Conservation (phyloP, 2,329 filamentous ascomycete genomes). For the Cytospora piceicola region DNA sequence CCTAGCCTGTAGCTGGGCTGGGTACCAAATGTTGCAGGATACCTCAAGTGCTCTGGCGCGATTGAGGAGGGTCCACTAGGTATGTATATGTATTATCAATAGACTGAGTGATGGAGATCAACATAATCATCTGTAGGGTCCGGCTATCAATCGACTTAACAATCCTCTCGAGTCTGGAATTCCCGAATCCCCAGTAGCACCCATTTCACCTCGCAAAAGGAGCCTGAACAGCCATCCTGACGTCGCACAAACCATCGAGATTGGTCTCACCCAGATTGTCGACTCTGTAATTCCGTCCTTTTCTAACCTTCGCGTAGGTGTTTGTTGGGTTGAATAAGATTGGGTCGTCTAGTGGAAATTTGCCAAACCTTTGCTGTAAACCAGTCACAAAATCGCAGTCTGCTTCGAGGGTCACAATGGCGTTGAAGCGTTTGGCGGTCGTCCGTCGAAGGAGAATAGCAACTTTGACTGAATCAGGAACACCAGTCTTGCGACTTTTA, state of each 20-base stretch:
- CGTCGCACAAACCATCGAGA: background rate
- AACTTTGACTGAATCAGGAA: background rate
- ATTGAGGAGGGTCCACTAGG: too few species aligned
- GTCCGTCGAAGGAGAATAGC: constrained; percentile 6
- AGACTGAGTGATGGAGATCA: too few species aligned
- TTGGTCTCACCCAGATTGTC: background rate
- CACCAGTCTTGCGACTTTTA: constrained; percentile 1
- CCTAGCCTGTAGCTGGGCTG: too few species aligned
- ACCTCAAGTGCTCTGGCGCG: too few species aligned
- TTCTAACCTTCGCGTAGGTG: background rate
- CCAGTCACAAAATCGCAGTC: constrained; percentile 4
- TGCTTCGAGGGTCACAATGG: constrained; percentile 3
- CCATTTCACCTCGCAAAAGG: background rate
- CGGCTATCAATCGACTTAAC: too few species aligned
- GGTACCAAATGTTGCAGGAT: too few species aligned
- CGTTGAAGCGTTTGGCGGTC: background rate
- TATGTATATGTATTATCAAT: too few species aligned
- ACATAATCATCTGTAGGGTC: too few species aligned
- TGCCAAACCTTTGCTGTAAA: background rate
- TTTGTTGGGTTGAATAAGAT: constrained; percentile 5
- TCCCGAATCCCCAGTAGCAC: too few species aligned
- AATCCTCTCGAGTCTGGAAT: too few species aligned
- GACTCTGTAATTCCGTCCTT: background rate
- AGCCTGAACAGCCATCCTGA: background rate
- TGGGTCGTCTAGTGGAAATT: background rate